A percentile compares a stretch with the other conserved stretches of the same genome.
These are phyloP conservation scores for Xylaria arbuscula DNA, from an alignment of 2,329 filamentous ascomycete genomes.

Conservation along the genomic window DNA sequence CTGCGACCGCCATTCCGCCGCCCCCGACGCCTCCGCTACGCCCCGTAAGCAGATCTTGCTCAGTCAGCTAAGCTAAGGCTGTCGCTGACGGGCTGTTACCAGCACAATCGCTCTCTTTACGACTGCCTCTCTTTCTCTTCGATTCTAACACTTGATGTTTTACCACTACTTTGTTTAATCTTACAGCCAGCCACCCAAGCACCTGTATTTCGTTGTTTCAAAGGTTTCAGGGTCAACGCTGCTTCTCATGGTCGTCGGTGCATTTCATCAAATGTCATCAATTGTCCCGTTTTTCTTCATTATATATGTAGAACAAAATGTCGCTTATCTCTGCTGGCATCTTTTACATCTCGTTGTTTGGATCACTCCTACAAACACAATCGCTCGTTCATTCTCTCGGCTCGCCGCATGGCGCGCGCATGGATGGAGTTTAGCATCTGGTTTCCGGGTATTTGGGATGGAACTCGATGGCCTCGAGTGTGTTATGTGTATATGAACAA, in stretches of 20 bases:
- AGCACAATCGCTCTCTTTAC: background rate
- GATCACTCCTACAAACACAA: slow-evolving; percentile 3
- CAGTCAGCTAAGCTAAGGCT: slow-evolving; percentile 18
- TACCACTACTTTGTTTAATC: slow-evolving; percentile 20
- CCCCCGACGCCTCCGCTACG: slow-evolving; percentile 9
- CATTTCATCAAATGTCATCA: slow-evolving; percentile 6
- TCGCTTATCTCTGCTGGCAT: slow-evolving; percentile 1
- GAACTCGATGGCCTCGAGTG: slow-evolving; percentile 7
- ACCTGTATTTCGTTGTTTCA: slow-evolving; percentile 7
- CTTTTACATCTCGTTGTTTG: background rate
- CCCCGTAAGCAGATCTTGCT: slow-evolving; percentile 11
- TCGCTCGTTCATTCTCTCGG: slow-evolving; percentile 14
- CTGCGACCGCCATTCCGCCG: slow-evolving; percentile 22
- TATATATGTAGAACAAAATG: slow-evolving; percentile 32
- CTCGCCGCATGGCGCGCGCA: slow-evolving; percentile 12
- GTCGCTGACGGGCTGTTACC: slow-evolving; percentile 17
- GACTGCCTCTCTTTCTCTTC: slow-evolving; percentile 5
- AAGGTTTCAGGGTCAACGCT: background rate
- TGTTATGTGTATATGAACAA: slow-evolving; percentile 31
- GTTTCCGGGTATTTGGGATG: background rate
- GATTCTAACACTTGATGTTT: slow-evolving; percentile 15
- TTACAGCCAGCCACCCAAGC: background rate
- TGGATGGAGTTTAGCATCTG: slow-evolving; percentile 30
- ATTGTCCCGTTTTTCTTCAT: background rate
- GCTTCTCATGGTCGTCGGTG: slow-evolving; percentile 9